Conservation (phyloP, 495 filamentous ascomycete genomes). For the Annulohypoxylon stygium region DNA sequence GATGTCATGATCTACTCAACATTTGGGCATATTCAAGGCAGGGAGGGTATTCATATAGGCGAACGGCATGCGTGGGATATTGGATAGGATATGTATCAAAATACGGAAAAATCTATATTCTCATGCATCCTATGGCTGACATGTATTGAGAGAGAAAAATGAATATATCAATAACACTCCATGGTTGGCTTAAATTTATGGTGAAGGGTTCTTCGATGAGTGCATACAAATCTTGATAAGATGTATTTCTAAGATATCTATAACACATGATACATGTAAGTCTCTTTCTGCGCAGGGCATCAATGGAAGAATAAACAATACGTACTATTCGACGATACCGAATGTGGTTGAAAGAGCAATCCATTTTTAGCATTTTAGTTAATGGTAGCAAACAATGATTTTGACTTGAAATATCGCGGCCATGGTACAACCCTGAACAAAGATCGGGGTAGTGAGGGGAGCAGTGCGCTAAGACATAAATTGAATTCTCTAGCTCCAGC, state of each 20-base stretch:
- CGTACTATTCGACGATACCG: not conserved
- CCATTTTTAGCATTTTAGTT: not conserved
- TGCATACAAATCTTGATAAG: too few species aligned
- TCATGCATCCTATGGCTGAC: not conserved
- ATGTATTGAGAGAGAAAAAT: too few species aligned
- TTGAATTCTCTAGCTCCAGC: not conserved
- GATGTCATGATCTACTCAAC: constrained; percentile 4
- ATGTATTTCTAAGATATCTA: too few species aligned
- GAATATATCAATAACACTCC: too few species aligned
- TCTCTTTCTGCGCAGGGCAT: too few species aligned
- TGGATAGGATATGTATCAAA: constrained; percentile 22
- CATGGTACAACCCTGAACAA: constrained; percentile 4
- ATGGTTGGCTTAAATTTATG: too few species aligned
- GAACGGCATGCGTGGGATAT: constrained; percentile 22
- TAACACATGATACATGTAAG: too few species aligned
- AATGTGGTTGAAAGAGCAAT: constrained; percentile 1
- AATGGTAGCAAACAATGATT: not conserved
- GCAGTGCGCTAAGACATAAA: constrained; percentile 3
- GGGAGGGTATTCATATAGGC: constrained; percentile 19
- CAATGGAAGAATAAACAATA: not conserved
- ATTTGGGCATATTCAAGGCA: constrained; percentile 12
- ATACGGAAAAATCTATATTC: constrained; percentile 4
- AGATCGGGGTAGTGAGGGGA: constrained; percentile 4
- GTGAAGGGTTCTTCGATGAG: too few species aligned
- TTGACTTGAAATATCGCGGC: not conserved